These are phyloP conservation scores for Wickerhamiella nectarea DNA, from an alignment of 805 yeast species.

Conservation along the genomic window DNA sequence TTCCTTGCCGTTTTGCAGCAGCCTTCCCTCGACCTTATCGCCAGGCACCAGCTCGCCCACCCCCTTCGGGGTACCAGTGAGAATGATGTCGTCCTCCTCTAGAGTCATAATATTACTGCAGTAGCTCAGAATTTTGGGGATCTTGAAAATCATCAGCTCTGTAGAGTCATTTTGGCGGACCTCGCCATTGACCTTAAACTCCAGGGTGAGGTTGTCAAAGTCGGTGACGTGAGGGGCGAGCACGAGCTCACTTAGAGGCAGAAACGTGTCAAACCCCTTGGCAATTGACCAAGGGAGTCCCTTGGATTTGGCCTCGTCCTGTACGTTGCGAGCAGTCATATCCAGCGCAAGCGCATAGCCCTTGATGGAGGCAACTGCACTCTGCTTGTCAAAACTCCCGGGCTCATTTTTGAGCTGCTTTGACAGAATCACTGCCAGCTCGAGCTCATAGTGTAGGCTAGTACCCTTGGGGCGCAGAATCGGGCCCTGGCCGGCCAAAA, in stretches of 20 bases:
- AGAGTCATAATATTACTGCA: conserved; percentile 86
- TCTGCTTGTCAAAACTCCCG: conserved; percentile 40
- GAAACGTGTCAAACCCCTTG: conserved; percentile 91
- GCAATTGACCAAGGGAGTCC: conserved; percentile 96
- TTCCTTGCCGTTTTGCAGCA: conserved; percentile 41
- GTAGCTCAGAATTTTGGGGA: conserved; percentile 63
- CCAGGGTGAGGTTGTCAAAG: conserved; percentile 56
- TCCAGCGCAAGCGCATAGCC: conserved; percentile 88
- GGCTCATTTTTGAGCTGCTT: conserved; percentile 49
- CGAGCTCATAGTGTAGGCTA: conserved; percentile 82
- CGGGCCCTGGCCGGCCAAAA: conserved; percentile 56
- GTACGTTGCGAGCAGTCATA: conserved; percentile 91
- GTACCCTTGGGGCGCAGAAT: conserved; percentile 72
- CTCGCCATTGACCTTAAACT: conserved; percentile 56
- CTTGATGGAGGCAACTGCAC: conserved; percentile 64
- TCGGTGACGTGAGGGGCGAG: conserved; percentile 52
- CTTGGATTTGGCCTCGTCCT: conserved; percentile 82
- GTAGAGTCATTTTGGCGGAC: conserved; percentile 59
- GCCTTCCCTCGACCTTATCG: conserved; percentile 54
- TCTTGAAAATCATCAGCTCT: conserved; percentile 73
- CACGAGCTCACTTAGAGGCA: conserved; percentile 70
- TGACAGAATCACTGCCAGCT: conserved; percentile 66
- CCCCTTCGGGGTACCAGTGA: conserved; percentile 97
- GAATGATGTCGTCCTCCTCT: conserved; percentile 75
- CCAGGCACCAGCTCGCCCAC: conserved; percentile 80